Conservation (phyloP, 495 filamentous ascomycete genomes). For the Trypethelium eluteriae region DNA sequence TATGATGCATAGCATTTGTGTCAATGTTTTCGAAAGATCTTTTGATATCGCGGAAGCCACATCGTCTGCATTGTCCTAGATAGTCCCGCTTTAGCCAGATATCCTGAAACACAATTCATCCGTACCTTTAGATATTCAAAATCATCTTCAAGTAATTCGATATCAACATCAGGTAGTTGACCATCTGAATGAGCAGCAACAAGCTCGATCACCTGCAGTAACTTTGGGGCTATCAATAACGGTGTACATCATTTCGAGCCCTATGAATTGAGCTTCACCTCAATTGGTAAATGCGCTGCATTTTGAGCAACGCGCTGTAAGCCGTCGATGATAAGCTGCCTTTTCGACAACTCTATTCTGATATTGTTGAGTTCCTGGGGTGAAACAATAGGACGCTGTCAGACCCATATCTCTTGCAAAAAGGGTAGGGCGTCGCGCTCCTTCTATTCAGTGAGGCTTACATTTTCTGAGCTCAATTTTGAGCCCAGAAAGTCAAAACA, state of each 20-base stretch:
- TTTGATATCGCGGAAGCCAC: conserved; percentile 6
- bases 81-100: not conserved
- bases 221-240: conserved; percentile 10
- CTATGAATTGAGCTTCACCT: conserved; percentile 1
- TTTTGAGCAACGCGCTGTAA: not conserved
- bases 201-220: conserved; percentile 30
- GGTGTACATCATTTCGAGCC: no score
- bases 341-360: not conserved
- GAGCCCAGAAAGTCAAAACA: not conserved
- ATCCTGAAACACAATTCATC: not conserved
- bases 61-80: not conserved
- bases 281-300: not conserved
- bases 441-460: no score
- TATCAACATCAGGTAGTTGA: conserved; percentile 23
- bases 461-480: no score
- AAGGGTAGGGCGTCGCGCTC: not conserved
- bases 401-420: not conserved
- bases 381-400: not conserved
- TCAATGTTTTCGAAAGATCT: not conserved
- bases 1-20: not conserved
- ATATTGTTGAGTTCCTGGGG: conserved; percentile 7
- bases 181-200: conserved; percentile 23
- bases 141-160: conserved; percentile 28
- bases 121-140: conserved; percentile 26
- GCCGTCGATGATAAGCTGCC: not conserved